Evolutionary conservation across 495 filamentous ascomycete species (phyloP), one percentile per base, ranked within the genome.

Genomic region (Trichodelitschia bisporula): DNA sequence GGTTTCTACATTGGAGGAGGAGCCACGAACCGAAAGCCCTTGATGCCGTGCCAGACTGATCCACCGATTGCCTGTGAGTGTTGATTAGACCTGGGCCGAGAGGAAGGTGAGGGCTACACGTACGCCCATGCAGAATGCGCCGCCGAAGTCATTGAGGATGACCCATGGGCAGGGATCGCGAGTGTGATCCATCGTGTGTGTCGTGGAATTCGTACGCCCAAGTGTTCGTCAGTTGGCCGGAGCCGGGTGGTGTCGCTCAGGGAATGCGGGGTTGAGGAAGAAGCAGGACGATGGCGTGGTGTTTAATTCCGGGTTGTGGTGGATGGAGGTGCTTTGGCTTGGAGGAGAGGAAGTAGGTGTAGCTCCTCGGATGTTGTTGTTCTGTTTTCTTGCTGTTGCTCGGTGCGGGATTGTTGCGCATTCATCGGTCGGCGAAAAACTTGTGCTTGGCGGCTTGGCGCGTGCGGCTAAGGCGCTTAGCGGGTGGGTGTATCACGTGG

Each of bases 21-120:
- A n/a, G n/a, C n/a, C n/a, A n/a, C n/a, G n/a, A n/a, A 91, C 27
- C 84, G 56, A 59, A 77, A 91, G 32, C 84, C 86, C 59, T 97
- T 97, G 28, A 97, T 70, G 43, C 89, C 89, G 55, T 97, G 86
- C 86, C 86, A 97, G 49, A 95, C 69, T 33, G 76, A n/a, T n/a
- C n/a, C n/a, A n/a, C n/a, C 70, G 47, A 6, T 24, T 6, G 6
- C n/a, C 21, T 24, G 21, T 24, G 6, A 24, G 21, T n/a, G 21
- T 24, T 6, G 6, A 24, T 6, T 6, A n/a, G 6, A 6, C 6
- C 21, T 6, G 6, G 21, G 21, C n/a, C 21, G 21, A 24, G n/a
- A 24, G 21, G 21, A n/a, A n/a, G 6, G 21, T 6, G n/a, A 24
- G 6, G 21, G 21, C 3, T 17, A 31, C 14, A 67, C 75, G 32